Base-by-base conservation (phyloP, 331 rosid species). In the Prunus yedoensis region DNA sequence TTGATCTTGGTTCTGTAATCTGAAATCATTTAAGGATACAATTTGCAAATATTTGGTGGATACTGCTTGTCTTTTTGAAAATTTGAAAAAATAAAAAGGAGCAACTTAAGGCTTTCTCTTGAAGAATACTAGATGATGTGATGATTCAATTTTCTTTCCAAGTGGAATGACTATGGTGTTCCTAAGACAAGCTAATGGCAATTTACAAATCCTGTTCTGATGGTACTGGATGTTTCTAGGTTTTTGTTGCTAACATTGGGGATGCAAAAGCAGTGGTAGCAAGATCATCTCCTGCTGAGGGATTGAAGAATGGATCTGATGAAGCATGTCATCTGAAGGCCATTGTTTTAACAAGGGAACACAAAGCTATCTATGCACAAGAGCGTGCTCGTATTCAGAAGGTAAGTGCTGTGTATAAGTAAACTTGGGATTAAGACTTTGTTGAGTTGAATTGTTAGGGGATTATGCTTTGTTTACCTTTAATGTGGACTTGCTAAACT, bases 241-340 rank as follows among this genome's bases (percentile, higher is more conserved):
- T 89, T 83, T 88, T 91, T 72, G 88, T 93, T 57, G 97, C 96
- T 71, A 91, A 93, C 74, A 61, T 93, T 61, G 98, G 98, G 63
- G 97, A 93, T 79, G 96, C 98, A 74, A 93, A 93, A 81, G 96
- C 97, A 38, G 93, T 93, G 74, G 85, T 93, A 66, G 98, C 91
- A 76, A 94, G 97, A 66, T 89, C 91, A 57, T 66, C 85, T 76
- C 5, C 80, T 41, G 25, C 67, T 47, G 88, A 83, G 78, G 88
- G 83, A 66, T 85, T 84, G 58, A 79, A 52, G 50, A 81, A 74
- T 83, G 73, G 74, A 70, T 70, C 89, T 8, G 81, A 84, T 74
- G 87, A 87, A 64, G 87, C 68, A 60, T 73, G 78, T 68, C 74
- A 71, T 4, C 80, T 89, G 81, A 91, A 87, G 83, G 96, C 96